These are phyloP conservation scores for Kokia cookei DNA, from an alignment of 441 rosid species.

Conservation along the genomic window DNA sequence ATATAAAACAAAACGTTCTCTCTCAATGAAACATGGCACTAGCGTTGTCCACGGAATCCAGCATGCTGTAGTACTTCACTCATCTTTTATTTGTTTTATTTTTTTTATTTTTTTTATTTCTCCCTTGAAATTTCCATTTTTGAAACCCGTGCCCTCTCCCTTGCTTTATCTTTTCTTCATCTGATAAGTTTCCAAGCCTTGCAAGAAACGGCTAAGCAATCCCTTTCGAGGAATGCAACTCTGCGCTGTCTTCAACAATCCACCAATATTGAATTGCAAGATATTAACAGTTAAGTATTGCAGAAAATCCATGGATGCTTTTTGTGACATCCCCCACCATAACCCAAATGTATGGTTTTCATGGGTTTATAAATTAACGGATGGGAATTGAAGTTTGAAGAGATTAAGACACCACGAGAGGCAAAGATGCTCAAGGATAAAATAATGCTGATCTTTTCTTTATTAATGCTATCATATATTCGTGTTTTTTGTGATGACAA, in stretches of 20 bases:
- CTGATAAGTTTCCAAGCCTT: background rate
- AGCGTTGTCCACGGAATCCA: background rate
- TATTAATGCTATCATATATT: background rate
- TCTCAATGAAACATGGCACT: background rate
- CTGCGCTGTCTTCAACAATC: background rate
- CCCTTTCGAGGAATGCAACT: background rate
- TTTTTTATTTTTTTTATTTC: too few species aligned
- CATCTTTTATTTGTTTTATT: background rate
- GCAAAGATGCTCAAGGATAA: background rate
- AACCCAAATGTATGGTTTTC: background rate
- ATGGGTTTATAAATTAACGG: background rate
- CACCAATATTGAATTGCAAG: background rate
- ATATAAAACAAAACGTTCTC: background rate
- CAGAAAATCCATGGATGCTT: background rate
- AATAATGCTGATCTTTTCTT: background rate
- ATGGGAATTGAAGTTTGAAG: background rate
- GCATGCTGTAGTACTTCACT: background rate
- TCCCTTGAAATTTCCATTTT: background rate
- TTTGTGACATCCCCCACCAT: background rate
- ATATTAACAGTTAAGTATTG: background rate
- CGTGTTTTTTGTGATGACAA: background rate
- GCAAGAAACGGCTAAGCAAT: background rate
- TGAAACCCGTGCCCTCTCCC: background rate
- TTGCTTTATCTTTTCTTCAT: background rate
- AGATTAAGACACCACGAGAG: background rate